A percentile compares a stretch with the other conserved stretches of the same genome.
phyloP scores from a whole-genome alignment of 148 eudicot species.

The Rheum nobile region DNA sequence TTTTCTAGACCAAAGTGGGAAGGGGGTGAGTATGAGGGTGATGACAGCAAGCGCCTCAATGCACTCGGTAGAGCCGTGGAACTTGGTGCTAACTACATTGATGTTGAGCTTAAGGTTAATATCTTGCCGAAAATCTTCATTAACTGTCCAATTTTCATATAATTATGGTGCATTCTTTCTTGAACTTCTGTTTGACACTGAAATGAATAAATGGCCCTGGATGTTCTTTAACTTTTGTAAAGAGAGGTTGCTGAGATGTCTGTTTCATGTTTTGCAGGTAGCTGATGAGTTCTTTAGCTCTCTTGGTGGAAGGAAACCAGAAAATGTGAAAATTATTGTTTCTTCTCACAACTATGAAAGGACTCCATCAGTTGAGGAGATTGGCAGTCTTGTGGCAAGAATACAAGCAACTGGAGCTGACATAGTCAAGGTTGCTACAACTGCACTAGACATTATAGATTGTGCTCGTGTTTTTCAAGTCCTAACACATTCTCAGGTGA shows the following conservation, averaged over 20 bases:
- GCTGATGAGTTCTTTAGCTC: constrained; percentile 46
- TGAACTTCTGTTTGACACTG: background rate
- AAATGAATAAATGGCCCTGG: background rate
- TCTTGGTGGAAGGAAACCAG: constrained; percentile 37
- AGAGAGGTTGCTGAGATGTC: background rate
- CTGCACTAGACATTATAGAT: constrained; percentile 67
- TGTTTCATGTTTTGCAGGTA: constrained; percentile 31
- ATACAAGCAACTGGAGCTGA: constrained; percentile 91
- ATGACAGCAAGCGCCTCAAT: constrained; percentile 33
- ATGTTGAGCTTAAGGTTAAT: constrained; percentile 59
- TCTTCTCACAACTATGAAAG: constrained; percentile 77
- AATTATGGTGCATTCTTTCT: background rate
- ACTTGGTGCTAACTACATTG: constrained; percentile 59
- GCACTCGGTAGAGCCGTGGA: constrained; percentile 42
- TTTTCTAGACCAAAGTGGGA: constrained; percentile 45
- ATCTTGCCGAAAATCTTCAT: background rate
- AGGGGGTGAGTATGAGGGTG: constrained; percentile 49
- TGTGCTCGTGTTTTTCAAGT: constrained; percentile 71
- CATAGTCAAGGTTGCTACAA: constrained; percentile 83
- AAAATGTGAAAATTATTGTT: constrained; percentile 54
- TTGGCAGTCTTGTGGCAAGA: constrained; percentile 64
- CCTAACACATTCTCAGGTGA: constrained; percentile 60
- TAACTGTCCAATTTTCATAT: background rate
- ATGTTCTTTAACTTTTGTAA: background rate
- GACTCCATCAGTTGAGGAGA: constrained; percentile 70